These are phyloP conservation scores for Zymoseptoria passerinii DNA, from an alignment of 2,329 filamentous ascomycete species.

Conservation along the genomic window DNA sequence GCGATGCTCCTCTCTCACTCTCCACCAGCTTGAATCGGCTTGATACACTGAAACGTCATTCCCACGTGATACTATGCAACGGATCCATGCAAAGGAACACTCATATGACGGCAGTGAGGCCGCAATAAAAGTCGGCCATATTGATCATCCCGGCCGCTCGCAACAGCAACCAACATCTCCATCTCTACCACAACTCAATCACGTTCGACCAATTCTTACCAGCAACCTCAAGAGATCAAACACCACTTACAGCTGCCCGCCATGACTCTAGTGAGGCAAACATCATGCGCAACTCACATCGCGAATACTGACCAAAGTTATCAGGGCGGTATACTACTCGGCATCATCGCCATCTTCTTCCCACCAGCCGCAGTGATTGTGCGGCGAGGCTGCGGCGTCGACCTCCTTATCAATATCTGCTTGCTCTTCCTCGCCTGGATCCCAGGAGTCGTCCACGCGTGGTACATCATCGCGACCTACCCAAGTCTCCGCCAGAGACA, in stretches of 20 bases:
- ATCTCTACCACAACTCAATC: neutral
- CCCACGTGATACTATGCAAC: neutral
- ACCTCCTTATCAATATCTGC: conserved; percentile 60
- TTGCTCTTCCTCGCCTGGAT: conserved; percentile 62
- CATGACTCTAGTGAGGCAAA: neutral
- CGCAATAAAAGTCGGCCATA: neutral
- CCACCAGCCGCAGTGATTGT: conserved; percentile 85
- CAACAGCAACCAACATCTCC: neutral
- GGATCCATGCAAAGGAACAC: neutral
- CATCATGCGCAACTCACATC: neutral
- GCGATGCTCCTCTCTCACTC: neutral
- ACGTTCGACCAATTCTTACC: neutral
- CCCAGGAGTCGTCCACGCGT: conserved; percentile 66
- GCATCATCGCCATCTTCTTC: conserved; percentile 36
- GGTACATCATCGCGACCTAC: conserved; percentile 47
- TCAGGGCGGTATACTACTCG: conserved; percentile 14
- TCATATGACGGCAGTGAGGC: neutral
- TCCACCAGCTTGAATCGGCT: neutral
- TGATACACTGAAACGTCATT: neutral
- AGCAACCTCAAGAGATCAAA: neutral
- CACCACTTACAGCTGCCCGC: neutral
- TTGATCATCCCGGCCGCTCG: neutral
- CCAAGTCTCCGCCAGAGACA: conserved; percentile 9
- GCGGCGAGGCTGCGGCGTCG: conserved; percentile 73
- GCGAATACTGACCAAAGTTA: neutral